Evolutionary conservation across 2,329 filamentous ascomycete species (phyloP), one percentile per base, ranked within the genome.

Genomic region (Ceratocystis eucalypticola): DNA sequence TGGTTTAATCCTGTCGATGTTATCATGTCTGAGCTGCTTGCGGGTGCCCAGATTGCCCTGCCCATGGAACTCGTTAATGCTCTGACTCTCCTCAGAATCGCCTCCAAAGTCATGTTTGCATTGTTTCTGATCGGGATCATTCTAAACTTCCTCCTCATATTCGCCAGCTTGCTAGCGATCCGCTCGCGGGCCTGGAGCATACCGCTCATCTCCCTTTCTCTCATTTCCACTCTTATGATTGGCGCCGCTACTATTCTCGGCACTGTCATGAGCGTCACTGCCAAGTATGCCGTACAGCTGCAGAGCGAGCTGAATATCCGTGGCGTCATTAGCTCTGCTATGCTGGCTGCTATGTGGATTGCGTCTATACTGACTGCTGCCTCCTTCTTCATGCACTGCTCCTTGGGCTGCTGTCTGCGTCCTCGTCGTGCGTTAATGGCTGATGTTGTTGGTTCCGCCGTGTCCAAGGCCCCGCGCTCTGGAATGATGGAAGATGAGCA

Each of bases 1-100:
- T 96, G 89, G 87, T 96, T 96, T 78, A 91, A 96, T 74, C 92
- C 92, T 0, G 87, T 96, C 53, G 79, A 87, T 67, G 90, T 96
- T 70, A 78, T 97, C 61, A 79, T 91, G 69, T 84, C 83, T 71
- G 88, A 96, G 76, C 80, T 97, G 33, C 81, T 97, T 8, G 77
- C 89, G 10, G 91, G 91, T 55, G 91, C 91, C 25, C 88, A 86
- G 45, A 91, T 96, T 74, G 88, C 88, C 10, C 80, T 96, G 28
- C 92, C 93, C 10, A 80, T 83, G 37, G 77, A 91, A 69, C 84
- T 96, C 71, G 82, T 84, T 73, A 80, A 86, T 69, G 87, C 92
- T 70, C 84, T 96, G 62, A 79, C 81, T 68, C 82, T 96, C 67
- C 86, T 96, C 70, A 82, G 82, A 66, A 80, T 87, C 67, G 88